A percentile compares a stretch with the other conserved stretches of the same genome.
These are phyloP conservation scores for Malus hybrid DNA, from an alignment of 331 rosid species.

Conservation along the genomic window DNA sequence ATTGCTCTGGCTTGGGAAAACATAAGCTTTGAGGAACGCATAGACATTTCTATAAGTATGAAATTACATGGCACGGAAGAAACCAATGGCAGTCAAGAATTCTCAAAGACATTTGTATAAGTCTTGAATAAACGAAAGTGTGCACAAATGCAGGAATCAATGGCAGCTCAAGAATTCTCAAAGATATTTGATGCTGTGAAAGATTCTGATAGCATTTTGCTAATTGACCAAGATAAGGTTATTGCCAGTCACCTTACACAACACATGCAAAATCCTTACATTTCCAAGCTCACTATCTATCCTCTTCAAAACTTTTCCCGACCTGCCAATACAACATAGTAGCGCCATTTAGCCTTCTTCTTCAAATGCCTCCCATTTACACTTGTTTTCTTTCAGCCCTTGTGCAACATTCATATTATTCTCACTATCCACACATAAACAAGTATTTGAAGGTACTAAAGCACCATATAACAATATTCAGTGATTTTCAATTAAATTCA, in stretches of 20 bases:
- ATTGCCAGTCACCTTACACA: conserved; percentile 38
- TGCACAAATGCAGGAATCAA: background rate
- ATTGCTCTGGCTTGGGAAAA: too few species aligned
- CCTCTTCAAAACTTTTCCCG: conserved; percentile 48
- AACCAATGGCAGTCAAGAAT: background rate
- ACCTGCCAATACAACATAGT: conserved; percentile 29
- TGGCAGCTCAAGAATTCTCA: background rate
- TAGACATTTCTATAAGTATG: background rate
- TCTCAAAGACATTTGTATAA: background rate
- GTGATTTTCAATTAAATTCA: too few species aligned
- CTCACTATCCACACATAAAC: too few species aligned
- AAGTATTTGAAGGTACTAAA: too few species aligned
- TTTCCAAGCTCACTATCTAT: conserved; percentile 64
- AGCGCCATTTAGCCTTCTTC: background rate
- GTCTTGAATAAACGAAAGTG: background rate
- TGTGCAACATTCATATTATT: too few species aligned
- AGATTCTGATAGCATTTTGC: background rate
- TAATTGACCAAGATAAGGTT: too few species aligned
- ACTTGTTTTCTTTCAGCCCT: too few species aligned
- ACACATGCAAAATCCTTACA: conserved; percentile 51
- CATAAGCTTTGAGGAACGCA: background rate
- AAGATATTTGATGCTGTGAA: background rate
- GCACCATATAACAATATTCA: too few species aligned
- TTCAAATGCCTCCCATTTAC: too few species aligned
- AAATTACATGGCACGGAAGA: background rate